These are phyloP conservation scores for Alternaria postmessia DNA, from an alignment of 2,329 filamentous ascomycete genomes.

Conservation along the genomic window DNA sequence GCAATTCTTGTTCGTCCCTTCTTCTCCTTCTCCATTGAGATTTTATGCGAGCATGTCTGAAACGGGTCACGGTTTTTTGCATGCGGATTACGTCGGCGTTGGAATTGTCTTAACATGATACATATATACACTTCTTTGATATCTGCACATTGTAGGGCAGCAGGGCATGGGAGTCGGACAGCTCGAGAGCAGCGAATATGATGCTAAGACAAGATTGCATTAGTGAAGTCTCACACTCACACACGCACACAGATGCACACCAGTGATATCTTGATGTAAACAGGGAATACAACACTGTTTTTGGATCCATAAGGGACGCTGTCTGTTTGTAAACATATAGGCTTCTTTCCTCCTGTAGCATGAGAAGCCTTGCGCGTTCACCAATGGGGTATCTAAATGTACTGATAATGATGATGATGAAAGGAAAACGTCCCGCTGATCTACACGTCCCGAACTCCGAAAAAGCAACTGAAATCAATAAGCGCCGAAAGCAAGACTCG, in stretches of 20 bases:
- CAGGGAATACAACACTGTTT: constrained; percentile 31
- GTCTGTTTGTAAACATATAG: constrained; percentile 31
- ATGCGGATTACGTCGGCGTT: constrained; percentile 42
- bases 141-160: constrained; percentile 8
- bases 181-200: not conserved
- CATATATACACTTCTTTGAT: constrained; percentile 8
- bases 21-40: not conserved
- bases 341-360: constrained; percentile 32
- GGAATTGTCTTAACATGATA: constrained; percentile 16
- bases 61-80: constrained; percentile 34
- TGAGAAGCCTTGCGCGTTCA: constrained; percentile 47
- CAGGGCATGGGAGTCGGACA: not conserved
- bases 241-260: not conserved
- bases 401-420: constrained; percentile 1
- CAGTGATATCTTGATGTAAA: not conserved
- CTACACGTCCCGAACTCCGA: not conserved
- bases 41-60: constrained; percentile 31
- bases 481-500: not conserved
- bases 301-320: constrained; percentile 43
- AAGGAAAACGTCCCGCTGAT: not conserved
- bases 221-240: not conserved
- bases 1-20: constrained; percentile 1
- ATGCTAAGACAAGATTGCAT: constrained; percentile 1
- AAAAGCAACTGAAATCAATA: constrained; percentile 6
- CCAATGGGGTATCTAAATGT: constrained; percentile 42